Percentiles rank a stretch among this genome's conserved stretches.
These are phyloP conservation scores for Pleurostoma richardsiae DNA, from an alignment of 2,329 filamentous ascomycete genomes.

Conservation along the genomic window DNA sequence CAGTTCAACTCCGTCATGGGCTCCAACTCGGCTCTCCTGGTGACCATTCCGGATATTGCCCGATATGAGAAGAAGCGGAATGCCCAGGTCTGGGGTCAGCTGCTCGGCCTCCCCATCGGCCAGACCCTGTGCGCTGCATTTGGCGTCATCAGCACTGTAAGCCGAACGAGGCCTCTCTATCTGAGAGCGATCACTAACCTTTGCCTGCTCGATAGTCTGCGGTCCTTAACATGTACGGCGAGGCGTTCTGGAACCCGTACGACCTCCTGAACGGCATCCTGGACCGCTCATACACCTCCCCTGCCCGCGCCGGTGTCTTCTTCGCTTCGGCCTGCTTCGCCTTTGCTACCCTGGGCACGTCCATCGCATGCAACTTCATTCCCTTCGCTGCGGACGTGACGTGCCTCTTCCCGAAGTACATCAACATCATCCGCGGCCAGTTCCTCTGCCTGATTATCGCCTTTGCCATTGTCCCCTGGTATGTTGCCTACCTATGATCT, in stretches of 20 bases:
- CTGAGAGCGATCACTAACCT: not conserved
- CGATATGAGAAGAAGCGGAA: conserved; percentile 29
- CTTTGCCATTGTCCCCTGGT: conserved; percentile 31
- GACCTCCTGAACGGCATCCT: not conserved
- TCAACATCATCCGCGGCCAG: conserved; percentile 37
- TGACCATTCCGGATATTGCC: conserved; percentile 30
- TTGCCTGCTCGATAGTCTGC: conserved; percentile 17
- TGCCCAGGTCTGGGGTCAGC: conserved; percentile 34
- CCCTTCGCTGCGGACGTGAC: conserved; percentile 33
- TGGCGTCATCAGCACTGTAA: conserved; percentile 34
- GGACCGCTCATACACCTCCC: not conserved
- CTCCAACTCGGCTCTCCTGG: conserved; percentile 1
- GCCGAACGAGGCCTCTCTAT: not conserved
- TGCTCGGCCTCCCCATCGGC: conserved; percentile 32
- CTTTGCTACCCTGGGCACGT: conserved; percentile 30
- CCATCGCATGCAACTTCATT: conserved; percentile 32
- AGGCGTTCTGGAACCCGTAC: conserved; percentile 12
- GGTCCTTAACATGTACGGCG: conserved; percentile 34
- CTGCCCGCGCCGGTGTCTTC: not conserved
- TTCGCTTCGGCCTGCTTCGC: conserved; percentile 1
- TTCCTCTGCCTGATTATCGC: conserved; percentile 30
- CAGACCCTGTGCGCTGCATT: conserved; percentile 33
- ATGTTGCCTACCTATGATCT: conserved; percentile 7
- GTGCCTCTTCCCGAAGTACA: conserved; percentile 31
- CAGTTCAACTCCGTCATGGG: conserved; percentile 17